Evolutionary conservation across 345 rosid species (phyloP).

Genomic region (Melaleuca quinquenervia): DNA sequence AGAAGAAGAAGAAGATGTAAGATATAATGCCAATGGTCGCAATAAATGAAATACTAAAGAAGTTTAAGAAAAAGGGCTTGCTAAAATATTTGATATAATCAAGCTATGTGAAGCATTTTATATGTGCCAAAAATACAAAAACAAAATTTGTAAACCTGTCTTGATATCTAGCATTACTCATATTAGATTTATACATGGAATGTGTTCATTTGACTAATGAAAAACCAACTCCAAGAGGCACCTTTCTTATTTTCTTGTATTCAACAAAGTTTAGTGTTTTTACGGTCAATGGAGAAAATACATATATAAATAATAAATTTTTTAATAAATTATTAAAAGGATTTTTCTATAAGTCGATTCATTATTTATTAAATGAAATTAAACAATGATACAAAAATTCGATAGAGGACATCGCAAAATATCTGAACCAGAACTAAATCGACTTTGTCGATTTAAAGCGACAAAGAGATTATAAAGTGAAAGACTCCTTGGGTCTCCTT

Average conservation of each 20-base stretch:
- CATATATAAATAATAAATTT: no score
- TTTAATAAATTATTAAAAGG: not conserved
- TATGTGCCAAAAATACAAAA: not conserved
- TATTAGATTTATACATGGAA: not conserved
- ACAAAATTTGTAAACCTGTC: not conserved
- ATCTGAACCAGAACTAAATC: no score
- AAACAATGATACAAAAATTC: no score
- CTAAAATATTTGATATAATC: not conserved
- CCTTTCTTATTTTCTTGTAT: not conserved
- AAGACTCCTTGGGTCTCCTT: no score
- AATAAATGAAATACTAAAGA: not conserved
- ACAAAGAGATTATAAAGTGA: no score
- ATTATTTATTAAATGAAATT: no score
- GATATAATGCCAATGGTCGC: not conserved
- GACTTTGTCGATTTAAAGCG: no score
- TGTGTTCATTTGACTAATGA: not conserved
- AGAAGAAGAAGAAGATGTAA: not conserved
- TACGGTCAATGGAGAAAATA: not conserved
- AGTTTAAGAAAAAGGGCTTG: not conserved
- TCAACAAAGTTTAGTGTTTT: not conserved
- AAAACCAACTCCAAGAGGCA: not conserved
- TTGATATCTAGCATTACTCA: not conserved
- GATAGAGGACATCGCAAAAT: not conserved
- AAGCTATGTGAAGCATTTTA: not conserved
- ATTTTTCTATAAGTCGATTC: not conserved